Base-by-base conservation (phyloP, 2,329 filamentous ascomycete species). In the Epichloe hybrida region DNA sequence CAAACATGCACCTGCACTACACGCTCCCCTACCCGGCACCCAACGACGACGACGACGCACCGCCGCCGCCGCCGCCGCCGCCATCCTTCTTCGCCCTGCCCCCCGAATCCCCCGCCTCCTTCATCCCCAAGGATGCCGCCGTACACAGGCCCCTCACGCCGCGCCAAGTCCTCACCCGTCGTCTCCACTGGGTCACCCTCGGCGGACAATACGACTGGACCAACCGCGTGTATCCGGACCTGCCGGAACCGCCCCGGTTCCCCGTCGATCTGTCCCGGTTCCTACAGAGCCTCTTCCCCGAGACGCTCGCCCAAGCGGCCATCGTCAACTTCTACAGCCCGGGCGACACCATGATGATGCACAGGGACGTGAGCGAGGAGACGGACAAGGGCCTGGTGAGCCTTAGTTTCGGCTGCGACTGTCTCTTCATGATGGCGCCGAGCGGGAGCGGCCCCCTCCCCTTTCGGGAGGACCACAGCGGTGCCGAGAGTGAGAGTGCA, bases 131-230 rank as follows among this genome's bases (percentile, higher is more conserved):
- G 50, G 81, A 95, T 59, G 73, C 85, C 0, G 56, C 65, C 0
- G 68, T 89, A n/a, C 90, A 96, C 67, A 86, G 83, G 54, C 75
- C 87, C 2, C 71, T 96, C 9, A 76, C 79, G 2, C 72, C 86
- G 49, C 72, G 77, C 46, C 82, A 83, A 60, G 79, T 91, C 34
- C 73, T 97, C 42, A 79, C 83, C 52, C 85, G 83, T 55, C 90
- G 87, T 54, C 76, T 97, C 23, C 88, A 91, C 58, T 98, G 93
- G 93, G 79, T 94, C 41, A 97, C 91, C 0, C 77, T 98, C 3
- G 93, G 93, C 47, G 91, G 89, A 0, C 93, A 97, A 65, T 97
- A 97, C 66, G 87, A 97, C 69, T 97, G 91, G 93, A 94, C 89
- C 0, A 79, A 80, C 52, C 90, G 95, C 57, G 70, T 79, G 12